Evolutionary conservation across 2,329 filamentous ascomycete species (phyloP).

Genomic region (Amylocarpus encephaloides): DNA sequence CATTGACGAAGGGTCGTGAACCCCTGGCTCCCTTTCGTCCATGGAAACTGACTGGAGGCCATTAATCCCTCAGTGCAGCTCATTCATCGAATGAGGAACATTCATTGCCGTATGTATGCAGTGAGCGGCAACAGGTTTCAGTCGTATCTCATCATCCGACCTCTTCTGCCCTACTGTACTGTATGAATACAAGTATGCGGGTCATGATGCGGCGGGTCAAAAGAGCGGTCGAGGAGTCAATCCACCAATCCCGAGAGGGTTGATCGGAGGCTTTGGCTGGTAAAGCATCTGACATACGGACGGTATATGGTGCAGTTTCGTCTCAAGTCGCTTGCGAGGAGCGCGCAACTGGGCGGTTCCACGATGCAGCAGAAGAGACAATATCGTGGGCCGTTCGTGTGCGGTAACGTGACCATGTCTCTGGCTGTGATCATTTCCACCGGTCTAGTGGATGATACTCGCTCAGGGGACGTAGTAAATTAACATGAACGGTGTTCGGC

Average conservation of each 20-base stretch:
- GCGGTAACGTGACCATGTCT: too few species aligned
- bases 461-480: too few species aligned
- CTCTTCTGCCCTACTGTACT: not conserved
- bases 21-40: not conserved
- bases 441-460: too few species aligned
- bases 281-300: too few species aligned
- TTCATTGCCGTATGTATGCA: constrained; percentile 7
- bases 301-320: too few species aligned
- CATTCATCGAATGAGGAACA: not conserved
- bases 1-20: too few species aligned
- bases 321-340: too few species aligned
- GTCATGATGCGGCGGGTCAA: constrained; percentile 14
- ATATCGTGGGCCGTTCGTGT: not conserved
- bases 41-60: constrained; percentile 18
- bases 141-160: not conserved
- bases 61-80: constrained; percentile 26
- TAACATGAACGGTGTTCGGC: too few species aligned
- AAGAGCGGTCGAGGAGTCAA: constrained; percentile 18
- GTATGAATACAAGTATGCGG: not conserved
- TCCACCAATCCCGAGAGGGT: not conserved
- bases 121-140: constrained; percentile 4
- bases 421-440: too few species aligned
- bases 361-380: not conserved
- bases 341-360: too few species aligned
- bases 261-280: not conserved